Percentiles rank a stretch among this genome's conserved stretches.
phyloP scores from a whole-genome alignment of 73 alveolate species.

The Tetrahymena thermophila region DNA sequence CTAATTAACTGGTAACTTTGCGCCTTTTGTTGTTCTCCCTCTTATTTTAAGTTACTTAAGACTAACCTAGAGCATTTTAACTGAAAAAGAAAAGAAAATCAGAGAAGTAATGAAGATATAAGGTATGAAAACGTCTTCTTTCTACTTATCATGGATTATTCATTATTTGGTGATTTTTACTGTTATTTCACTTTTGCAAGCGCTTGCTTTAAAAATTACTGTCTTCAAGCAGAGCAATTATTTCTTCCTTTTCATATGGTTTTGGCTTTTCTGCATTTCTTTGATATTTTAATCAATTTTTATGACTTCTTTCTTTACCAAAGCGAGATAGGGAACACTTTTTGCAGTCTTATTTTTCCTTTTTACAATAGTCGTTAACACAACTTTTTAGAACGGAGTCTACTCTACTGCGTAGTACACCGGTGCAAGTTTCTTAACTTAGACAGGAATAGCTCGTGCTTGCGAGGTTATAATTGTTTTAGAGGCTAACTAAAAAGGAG shows the following conservation, averaged over 20 bases:
- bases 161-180: slow-evolving; percentile 69
- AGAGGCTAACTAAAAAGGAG: not conserved
- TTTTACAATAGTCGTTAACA: not conserved
- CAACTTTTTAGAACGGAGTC: not conserved
- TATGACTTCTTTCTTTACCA: slow-evolving; percentile 71
- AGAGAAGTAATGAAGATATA: slow-evolving; percentile 97
- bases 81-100: slow-evolving; percentile 86
- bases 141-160: slow-evolving; percentile 87
- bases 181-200: slow-evolving; percentile 58
- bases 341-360: slow-evolving; percentile 48
- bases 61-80: slow-evolving; percentile 20
- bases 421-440: not conserved
- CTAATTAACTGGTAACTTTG: slow-evolving; percentile 5
- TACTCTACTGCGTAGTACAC: not conserved
- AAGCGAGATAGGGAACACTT: slow-evolving; percentile 68
- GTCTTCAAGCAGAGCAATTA: slow-evolving; percentile 36
- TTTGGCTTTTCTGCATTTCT: slow-evolving; percentile 67
- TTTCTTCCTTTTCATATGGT: slow-evolving; percentile 59
- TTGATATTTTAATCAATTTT: slow-evolving; percentile 59
- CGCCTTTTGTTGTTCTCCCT: slow-evolving; percentile 23
- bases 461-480: not conserved
- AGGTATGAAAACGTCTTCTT: slow-evolving; percentile 92
- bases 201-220: slow-evolving; percentile 56
- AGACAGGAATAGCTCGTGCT: not conserved
- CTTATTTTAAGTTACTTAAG: slow-evolving; percentile 21